Evolutionary conservation across 805 yeast genomes (phyloP).

Genomic region (Komagataella kurtzmanii): DNA sequence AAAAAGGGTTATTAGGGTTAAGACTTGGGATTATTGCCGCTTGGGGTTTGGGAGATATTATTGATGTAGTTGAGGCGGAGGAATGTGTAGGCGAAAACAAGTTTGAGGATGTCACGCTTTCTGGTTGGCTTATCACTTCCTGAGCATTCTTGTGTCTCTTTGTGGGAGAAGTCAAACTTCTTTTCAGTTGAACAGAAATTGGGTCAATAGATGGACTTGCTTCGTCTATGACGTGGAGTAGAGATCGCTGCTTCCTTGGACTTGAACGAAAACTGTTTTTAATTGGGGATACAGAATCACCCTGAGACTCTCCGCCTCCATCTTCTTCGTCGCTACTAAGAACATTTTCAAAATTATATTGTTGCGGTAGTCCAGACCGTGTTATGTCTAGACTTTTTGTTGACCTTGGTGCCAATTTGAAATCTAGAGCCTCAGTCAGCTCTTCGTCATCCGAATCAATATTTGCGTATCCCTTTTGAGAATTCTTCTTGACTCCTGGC

Average conservation of each 20-base stretch:
- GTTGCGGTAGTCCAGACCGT: constrained; percentile 4
- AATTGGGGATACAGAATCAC: neutral
- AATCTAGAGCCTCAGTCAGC: constrained; percentile 4
- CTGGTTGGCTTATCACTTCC: neutral
- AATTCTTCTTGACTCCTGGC: constrained; percentile 17
- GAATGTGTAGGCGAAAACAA: neutral
- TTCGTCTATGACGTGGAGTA: neutral
- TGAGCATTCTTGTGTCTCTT: neutral
- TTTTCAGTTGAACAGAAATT: neutral
- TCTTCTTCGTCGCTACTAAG: constrained; percentile 7
- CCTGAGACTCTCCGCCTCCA: neutral
- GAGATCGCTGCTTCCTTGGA: neutral
- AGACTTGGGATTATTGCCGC: neutral
- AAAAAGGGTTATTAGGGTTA: neutral
- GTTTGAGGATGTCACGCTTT: neutral
- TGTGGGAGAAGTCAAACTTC: neutral
- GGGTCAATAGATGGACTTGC: neutral
- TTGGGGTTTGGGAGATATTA: neutral
- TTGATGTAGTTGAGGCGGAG: neutral
- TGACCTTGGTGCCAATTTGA: constrained; percentile 2
- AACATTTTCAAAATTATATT: constrained; percentile 6
- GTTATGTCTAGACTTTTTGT: constrained; percentile 17
- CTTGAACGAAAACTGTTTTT: neutral
- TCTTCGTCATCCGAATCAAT: constrained; percentile 9
- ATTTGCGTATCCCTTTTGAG: constrained; percentile 12